Percentiles rank a stretch among this genome's conserved stretches.
Conservation (phyloP, 2,329 filamentous ascomycete species). For the Colletotrichum caudatum region DNA sequence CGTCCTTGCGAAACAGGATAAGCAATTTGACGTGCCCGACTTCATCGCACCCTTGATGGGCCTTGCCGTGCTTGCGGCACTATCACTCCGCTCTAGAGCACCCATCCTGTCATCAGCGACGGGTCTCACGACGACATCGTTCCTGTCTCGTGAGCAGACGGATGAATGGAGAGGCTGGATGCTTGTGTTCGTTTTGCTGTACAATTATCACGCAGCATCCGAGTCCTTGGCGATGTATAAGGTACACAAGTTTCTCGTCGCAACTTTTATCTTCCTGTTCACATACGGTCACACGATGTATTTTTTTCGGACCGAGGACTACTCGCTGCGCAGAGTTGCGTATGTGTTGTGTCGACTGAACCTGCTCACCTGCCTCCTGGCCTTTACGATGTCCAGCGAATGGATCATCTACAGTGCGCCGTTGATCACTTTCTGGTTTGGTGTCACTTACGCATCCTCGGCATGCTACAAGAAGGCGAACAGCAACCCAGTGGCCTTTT, state of each 20-base stretch:
- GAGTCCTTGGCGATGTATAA: constrained; percentile 65
- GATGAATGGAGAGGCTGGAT: constrained; percentile 77
- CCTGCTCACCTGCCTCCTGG: constrained; percentile 63
- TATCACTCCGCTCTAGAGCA: constrained; percentile 31
- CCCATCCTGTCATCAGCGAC: not conserved
- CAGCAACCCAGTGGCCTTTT: constrained; percentile 54
- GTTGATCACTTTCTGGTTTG: constrained; percentile 72
- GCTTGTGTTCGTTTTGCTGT: constrained; percentile 65
- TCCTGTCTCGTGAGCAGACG: constrained; percentile 66
- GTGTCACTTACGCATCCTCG: constrained; percentile 67
- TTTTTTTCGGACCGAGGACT: constrained; percentile 68
- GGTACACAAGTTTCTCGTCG: constrained; percentile 64
- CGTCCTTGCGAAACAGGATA: constrained; percentile 64
- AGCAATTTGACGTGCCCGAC: constrained; percentile 53
- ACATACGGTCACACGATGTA: constrained; percentile 72
- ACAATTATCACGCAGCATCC: constrained; percentile 67
- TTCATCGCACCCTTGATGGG: constrained; percentile 45
- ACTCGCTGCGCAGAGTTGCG: constrained; percentile 64
- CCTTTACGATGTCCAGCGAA: constrained; percentile 67
- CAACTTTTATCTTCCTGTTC: constrained; percentile 72
- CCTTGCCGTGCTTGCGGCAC: constrained; percentile 43
- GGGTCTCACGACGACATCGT: constrained; percentile 26
- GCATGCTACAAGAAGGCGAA: constrained; percentile 57
- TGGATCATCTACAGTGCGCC: constrained; percentile 68
- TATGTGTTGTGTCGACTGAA: constrained; percentile 66